These are phyloP conservation scores for Ustilago curta DNA, from an alignment of 1,284 basidiomycete genomes.

Conservation along the genomic window DNA sequence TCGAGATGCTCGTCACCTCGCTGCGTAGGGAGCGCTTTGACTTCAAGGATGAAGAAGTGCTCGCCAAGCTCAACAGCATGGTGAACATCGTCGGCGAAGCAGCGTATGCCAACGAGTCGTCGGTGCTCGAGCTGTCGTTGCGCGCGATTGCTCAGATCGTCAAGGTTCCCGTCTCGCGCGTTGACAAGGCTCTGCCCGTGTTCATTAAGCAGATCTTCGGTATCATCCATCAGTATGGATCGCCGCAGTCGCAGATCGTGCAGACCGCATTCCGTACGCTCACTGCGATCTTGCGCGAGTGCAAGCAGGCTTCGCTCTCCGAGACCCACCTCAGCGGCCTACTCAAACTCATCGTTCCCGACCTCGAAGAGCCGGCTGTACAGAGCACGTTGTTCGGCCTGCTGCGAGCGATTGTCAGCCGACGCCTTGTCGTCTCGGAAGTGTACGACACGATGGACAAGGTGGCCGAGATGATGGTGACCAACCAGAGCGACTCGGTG, in stretches of 20 bases:
- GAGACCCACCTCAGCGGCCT: conserved; percentile 90
- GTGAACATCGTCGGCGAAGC: conserved; percentile 90
- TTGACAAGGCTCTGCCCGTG: conserved; percentile 83
- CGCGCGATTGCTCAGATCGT: conserved; percentile 84
- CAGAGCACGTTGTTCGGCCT: conserved; percentile 89
- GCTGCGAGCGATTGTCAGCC: conserved; percentile 88
- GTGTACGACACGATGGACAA: conserved; percentile 98
- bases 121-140: conserved; percentile 83
- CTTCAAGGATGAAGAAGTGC: conserved; percentile 78
- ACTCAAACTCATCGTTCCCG: conserved; percentile 85
- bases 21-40: conserved; percentile 87
- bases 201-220: conserved; percentile 87
- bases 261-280: conserved; percentile 90
- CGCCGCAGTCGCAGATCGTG: conserved; percentile 86
- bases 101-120: conserved; percentile 84
- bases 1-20: conserved; percentile 90
- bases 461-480: conserved; percentile 93
- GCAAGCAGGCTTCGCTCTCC: conserved; percentile 77
- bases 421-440: conserved; percentile 93
- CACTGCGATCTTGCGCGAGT: conserved; percentile 81
- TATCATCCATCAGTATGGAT: conserved; percentile 83
- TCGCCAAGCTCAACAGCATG: conserved; percentile 86
- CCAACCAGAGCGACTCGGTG: conserved; percentile 88
- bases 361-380: conserved; percentile 88
- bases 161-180: conserved; percentile 83